phyloP scores from a whole-genome alignment of 106 monocot genomes.

The Phalaenopsis aphrodite region DNA sequence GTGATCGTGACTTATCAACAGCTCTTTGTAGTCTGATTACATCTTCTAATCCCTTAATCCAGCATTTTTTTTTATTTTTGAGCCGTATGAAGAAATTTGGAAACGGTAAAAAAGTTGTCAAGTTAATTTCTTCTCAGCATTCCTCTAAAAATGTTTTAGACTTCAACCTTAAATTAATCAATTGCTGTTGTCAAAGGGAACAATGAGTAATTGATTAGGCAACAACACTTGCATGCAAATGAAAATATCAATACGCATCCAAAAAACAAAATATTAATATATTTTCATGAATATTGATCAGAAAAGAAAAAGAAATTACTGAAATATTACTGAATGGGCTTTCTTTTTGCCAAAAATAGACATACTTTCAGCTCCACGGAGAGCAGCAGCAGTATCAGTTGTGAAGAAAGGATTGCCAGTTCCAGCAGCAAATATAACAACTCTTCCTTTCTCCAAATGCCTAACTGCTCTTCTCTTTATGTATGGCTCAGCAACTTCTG shows the following conservation, averaged over 20 bases:
- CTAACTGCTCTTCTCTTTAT: slow-evolving; percentile 84
- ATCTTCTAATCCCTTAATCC: not conserved
- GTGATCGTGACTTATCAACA: not conserved
- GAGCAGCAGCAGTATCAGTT: slow-evolving; percentile 95
- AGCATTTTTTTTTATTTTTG: not conserved
- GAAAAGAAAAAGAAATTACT: not conserved
- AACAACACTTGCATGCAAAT: not conserved
- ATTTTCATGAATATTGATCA: not conserved
- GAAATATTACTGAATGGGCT: not conserved
- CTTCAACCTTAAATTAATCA: not conserved
- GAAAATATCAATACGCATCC: not conserved
- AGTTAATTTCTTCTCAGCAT: not conserved
- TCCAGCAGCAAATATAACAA: slow-evolving; percentile 98
- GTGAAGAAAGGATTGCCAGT: slow-evolving; percentile 99
- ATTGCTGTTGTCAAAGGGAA: not conserved
- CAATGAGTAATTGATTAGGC: not conserved
- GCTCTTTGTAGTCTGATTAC: not conserved
- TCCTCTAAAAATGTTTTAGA: not conserved
- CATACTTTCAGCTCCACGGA: slow-evolving; percentile 97
- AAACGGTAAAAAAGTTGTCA: not conserved
- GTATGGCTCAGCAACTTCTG: slow-evolving; percentile 97
- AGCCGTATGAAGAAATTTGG: not conserved
- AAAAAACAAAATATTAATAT: not conserved
- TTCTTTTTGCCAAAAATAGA: not conserved
- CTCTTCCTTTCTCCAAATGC: slow-evolving; percentile 97